Evolutionary conservation across 352 stramenopile genomes (phyloP).

Genomic region (Phytophthora pinifolia): DNA sequence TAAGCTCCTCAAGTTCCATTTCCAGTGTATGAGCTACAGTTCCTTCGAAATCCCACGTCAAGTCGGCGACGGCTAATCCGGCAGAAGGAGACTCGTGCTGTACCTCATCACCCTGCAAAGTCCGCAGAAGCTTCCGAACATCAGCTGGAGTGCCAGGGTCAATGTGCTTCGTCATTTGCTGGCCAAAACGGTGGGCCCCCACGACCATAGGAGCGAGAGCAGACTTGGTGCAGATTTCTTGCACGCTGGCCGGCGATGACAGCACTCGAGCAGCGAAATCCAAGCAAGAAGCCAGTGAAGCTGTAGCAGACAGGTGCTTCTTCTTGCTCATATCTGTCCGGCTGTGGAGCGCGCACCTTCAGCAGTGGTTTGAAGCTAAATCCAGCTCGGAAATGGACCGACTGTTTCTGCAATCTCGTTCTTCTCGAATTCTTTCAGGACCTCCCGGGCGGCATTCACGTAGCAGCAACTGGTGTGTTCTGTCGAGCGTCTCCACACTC

Average conservation of each 20-base stretch:
- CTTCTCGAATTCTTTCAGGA: no score
- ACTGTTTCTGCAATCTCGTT: no score
- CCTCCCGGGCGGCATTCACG: no score
- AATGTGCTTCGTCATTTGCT: slow-evolving; percentile 29
- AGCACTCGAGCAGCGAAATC: slow-evolving; percentile 46
- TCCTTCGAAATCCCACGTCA: slow-evolving; percentile 66
- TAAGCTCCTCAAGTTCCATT: slow-evolving; percentile 61
- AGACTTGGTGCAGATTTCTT: slow-evolving; percentile 49
- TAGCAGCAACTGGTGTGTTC: no score
- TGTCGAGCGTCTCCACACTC: no score
- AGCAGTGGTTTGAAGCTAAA: neutral
- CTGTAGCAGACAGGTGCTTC: slow-evolving; percentile 24
- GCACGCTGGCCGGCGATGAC: slow-evolving; percentile 8
- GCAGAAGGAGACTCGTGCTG: slow-evolving; percentile 9
- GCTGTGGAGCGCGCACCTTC: no score
- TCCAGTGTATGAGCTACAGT: slow-evolving; percentile 44
- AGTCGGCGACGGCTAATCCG: slow-evolving; percentile 38
- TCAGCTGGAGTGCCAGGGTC: slow-evolving; percentile 4
- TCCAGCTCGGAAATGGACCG: no score
- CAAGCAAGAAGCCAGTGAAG: slow-evolving; percentile 46
- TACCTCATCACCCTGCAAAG: slow-evolving; percentile 18
- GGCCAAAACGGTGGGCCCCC: slow-evolving; percentile 53
- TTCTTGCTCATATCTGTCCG: no score
- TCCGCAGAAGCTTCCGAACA: slow-evolving; percentile 29
- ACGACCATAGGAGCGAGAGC: slow-evolving; percentile 52